A percentile compares a stretch with the other conserved stretches of the same genome.
phyloP scores from a whole-genome alignment of 2,329 filamentous ascomycete species.

The Didymella sp. region DNA sequence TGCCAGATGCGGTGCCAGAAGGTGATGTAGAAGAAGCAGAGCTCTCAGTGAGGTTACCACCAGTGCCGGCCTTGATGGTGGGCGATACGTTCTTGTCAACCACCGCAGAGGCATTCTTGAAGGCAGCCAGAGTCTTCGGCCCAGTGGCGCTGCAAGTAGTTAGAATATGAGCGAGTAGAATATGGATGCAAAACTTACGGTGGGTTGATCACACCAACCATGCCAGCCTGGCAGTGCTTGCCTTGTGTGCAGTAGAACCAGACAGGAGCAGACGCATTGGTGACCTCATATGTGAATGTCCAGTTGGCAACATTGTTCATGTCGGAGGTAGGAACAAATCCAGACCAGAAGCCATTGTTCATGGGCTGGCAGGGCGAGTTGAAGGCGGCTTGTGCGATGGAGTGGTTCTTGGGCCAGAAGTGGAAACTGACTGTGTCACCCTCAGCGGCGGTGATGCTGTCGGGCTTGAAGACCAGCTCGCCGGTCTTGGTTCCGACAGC shows the following conservation, averaged over 20 bases:
- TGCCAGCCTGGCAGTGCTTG: constrained; percentile 49
- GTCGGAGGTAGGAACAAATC: constrained; percentile 42
- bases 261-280: constrained; percentile 46
- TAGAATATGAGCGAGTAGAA: constrained; percentile 5
- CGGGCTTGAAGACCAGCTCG: constrained; percentile 45
- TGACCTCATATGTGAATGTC: constrained; percentile 46
- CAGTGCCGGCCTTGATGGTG: constrained; percentile 32
- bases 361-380: constrained; percentile 45
- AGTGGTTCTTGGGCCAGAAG: constrained; percentile 52
- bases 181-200: constrained; percentile 35
- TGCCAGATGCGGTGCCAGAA: constrained; percentile 25
- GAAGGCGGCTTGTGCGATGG: constrained; percentile 48
- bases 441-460: constrained; percentile 42
- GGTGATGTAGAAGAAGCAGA: constrained; percentile 21
- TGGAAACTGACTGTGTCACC: constrained; percentile 50
- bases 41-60: constrained; percentile 36
- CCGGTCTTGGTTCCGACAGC: constrained; percentile 40
- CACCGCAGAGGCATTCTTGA: constrained; percentile 33
- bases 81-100: constrained; percentile 34
- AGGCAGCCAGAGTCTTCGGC: constrained; percentile 33
- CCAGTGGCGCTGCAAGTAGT: constrained; percentile 28
- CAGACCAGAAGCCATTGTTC: constrained; percentile 48
- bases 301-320: constrained; percentile 32
- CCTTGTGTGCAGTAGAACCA: constrained; percentile 53
- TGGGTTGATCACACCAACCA: constrained; percentile 52